These are phyloP conservation scores for Rhizoclosmatium sp. DNA, from an alignment of 192 early-diverging fungal species.

Conservation along the genomic window DNA sequence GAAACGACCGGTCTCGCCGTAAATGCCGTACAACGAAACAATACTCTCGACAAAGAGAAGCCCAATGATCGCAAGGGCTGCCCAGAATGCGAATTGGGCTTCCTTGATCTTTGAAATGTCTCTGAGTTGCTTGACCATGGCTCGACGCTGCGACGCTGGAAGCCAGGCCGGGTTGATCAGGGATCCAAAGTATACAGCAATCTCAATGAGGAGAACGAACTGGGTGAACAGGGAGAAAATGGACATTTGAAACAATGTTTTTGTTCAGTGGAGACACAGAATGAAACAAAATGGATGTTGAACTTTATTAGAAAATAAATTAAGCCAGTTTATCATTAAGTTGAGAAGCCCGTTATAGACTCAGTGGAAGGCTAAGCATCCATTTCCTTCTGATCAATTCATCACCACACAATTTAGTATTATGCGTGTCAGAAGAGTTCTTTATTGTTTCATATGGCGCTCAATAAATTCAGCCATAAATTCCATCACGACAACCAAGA, in stretches of 20 bases:
- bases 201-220: constrained; percentile 2
- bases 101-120: constrained; percentile 20
- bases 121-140: constrained; percentile 15
- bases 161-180: constrained; percentile 11
- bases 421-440: no score
- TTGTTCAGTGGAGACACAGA: no score
- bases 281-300: no score
- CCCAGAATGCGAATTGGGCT: constrained; percentile 14
- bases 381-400: no score
- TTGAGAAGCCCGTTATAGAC: no score
- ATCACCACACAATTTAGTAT: no score
- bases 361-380: no score
- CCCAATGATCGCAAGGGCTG: not conserved
- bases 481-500: constrained; percentile 44
- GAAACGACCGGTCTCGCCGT: not conserved
- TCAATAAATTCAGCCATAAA: no score
- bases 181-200: constrained; percentile 11
- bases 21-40: not conserved
- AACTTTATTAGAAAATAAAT: no score
- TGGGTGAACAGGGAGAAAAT: constrained; percentile 23
- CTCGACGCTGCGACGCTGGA: constrained; percentile 25
- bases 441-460: no score
- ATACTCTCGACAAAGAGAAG: constrained; percentile 11
- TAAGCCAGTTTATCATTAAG: no score
- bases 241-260: not conserved